These are phyloP conservation scores for Globisporangium perplexum DNA, from an alignment of 352 stramenopile genomes.

Conservation along the genomic window DNA sequence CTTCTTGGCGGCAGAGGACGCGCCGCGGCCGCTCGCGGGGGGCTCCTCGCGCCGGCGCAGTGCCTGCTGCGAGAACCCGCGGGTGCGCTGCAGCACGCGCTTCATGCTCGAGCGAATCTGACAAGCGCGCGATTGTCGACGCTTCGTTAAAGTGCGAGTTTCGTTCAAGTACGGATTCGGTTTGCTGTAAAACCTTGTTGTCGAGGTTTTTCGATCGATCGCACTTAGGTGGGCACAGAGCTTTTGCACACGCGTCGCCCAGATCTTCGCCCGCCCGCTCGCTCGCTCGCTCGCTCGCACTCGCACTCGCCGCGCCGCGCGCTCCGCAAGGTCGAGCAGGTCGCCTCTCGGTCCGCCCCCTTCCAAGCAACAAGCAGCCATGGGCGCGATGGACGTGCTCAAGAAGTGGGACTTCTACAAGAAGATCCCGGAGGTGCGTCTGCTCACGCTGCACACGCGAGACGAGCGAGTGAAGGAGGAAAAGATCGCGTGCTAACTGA, in stretches of 20 bases:
- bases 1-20: slow-evolving; percentile 11
- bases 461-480: background rate
- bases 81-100: slow-evolving; percentile 19
- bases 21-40: slow-evolving; percentile 23
- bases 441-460: too few species aligned
- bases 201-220: too few species aligned
- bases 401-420: slow-evolving; percentile 93
- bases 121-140: too few species aligned
- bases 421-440: slow-evolving; percentile 83
- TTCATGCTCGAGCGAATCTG: slow-evolving; percentile 36
- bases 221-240: too few species aligned
- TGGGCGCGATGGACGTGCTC: slow-evolving; percentile 84
- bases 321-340: too few species aligned
- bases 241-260: too few species aligned
- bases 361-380: slow-evolving; percentile 17
- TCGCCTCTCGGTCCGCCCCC: background rate
- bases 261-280: background rate
- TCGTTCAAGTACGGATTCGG: too few species aligned
- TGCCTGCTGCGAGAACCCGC: slow-evolving; percentile 61
- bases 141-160: background rate
- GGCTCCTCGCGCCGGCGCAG: slow-evolving; percentile 31
- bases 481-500: background rate
- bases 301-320: too few species aligned
- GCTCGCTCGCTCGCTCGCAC: too few species aligned
- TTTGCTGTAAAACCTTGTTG: too few species aligned